phyloP scores from a whole-genome alignment of 495 filamentous ascomycete species.

The Daldinia caldariorum region DNA sequence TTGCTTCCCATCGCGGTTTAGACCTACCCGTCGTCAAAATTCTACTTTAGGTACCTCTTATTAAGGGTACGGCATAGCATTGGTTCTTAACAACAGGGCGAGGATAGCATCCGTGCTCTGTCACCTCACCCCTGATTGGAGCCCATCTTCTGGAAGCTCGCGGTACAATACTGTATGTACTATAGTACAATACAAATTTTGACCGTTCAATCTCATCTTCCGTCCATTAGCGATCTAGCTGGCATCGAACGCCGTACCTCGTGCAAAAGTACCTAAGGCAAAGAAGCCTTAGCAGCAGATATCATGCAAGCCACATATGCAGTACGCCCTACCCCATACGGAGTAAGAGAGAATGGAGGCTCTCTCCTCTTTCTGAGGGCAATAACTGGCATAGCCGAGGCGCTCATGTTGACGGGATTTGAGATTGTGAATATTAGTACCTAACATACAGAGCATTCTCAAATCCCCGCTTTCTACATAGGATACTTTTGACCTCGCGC shows the following conservation, averaged over 20 bases:
- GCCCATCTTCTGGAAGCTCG: conserved; percentile 46
- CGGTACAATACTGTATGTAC: conserved; percentile 37
- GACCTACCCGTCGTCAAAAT: conserved; percentile 34
- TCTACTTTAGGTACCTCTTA: conserved; percentile 11
- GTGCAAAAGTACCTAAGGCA: conserved; percentile 20
- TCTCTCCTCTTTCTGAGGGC: conserved; percentile 2
- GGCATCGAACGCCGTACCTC: conserved; percentile 9
- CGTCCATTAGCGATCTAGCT: conserved; percentile 17
- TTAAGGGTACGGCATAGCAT: conserved; percentile 21
- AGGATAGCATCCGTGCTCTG: conserved; percentile 31
- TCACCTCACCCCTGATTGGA: conserved; percentile 36
- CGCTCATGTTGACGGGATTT: conserved; percentile 33
- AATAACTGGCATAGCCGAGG: conserved; percentile 9
- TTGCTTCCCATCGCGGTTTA: conserved; percentile 47
- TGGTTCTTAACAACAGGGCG: conserved; percentile 24
- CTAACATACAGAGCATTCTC: conserved; percentile 17
- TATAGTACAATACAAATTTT: neutral
- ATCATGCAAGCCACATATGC: conserved; percentile 13
- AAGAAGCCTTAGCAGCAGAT: conserved; percentile 22
- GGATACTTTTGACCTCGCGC: neutral
- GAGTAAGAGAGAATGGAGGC: conserved; percentile 12
- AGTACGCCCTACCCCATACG: conserved; percentile 11
- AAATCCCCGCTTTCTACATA: conserved; percentile 26
- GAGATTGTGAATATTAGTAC: conserved; percentile 17
- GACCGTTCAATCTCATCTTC: conserved; percentile 29